Evolutionary conservation across 139 green algal species (phyloP), one percentile per base, ranked within the genome.

Genomic region (Desmodesmus armatus): DNA sequence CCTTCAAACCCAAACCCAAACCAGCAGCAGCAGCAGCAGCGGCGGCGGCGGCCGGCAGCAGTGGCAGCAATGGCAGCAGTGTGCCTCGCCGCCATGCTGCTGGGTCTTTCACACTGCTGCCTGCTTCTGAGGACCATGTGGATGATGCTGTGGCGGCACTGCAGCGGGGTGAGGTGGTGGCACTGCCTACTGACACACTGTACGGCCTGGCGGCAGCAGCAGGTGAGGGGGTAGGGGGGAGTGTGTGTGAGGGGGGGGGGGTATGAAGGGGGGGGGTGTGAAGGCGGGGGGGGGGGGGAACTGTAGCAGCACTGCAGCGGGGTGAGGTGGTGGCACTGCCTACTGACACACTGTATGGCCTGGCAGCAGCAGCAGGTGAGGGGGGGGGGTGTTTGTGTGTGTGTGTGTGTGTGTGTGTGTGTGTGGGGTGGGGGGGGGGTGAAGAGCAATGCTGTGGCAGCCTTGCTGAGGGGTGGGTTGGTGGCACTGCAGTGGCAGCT

Each of bases 291-390:
- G n/a, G n/a, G n/a, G n/a, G n/a, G n/a, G n/a, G n/a, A n/a, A n/a
- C 80, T 23, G 65, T 76, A 29, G 70, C 69, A 49, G 70, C 55
- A 21, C 55, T 87, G 21, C 15, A 21, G 1, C 25, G 70, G 3
- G 78, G 78, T 19, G 55, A 67, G 0, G 69, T 78, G 9, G 37
- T 95, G 0, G 90, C 89, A 2, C 60, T 96, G 33, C 92, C 94
- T 2, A 94, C 93, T 13, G 93, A 94, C 78, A 95, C 92, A 2
- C 63, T 95, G 27, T 96, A 95, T 71, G 93, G 91, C 60, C 70
- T 93, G 62, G 92, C 87, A 15, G 78, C 88, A 23, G 78, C 69
- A 27, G 92, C 84, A 43, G n/a, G n/a, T n/a, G n/a, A n/a, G n/a
- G n/a, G n/a, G n/a, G n/a, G n/a, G n/a, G n/a, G n/a, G n/a, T n/a